phyloP scores from a whole-genome alignment of 495 filamentous ascomycete species.

The Penicillium argentinense region DNA sequence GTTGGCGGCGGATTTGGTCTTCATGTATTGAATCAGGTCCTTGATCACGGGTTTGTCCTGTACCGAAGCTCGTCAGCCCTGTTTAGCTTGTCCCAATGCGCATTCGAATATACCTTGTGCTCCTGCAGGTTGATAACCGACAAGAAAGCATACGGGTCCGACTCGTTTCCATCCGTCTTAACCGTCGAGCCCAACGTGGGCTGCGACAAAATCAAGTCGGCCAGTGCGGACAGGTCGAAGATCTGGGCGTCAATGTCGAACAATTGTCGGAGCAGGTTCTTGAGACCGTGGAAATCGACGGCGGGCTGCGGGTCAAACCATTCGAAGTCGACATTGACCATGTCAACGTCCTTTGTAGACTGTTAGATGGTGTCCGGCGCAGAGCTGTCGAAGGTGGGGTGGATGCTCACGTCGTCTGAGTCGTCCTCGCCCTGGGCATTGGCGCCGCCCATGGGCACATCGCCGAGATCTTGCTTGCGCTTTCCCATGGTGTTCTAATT shows the following conservation, averaged over 20 bases:
- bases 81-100: background rate
- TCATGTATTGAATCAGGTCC: slow-evolving; percentile 69
- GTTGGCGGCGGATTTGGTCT: slow-evolving; percentile 54
- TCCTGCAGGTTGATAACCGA: slow-evolving; percentile 83
- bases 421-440: slow-evolving; percentile 33
- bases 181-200: slow-evolving; percentile 88
- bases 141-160: slow-evolving; percentile 92
- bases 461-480: slow-evolving; percentile 48
- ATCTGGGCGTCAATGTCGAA: slow-evolving; percentile 83
- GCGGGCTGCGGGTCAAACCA: slow-evolving; percentile 93
- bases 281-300: slow-evolving; percentile 93
- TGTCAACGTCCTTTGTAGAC: slow-evolving; percentile 68
- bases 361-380: slow-evolving; percentile 3
- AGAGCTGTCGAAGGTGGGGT: background rate
- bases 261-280: slow-evolving; percentile 87
- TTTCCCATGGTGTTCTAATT: slow-evolving; percentile 46
- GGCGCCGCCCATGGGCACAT: slow-evolving; percentile 45
- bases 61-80: slow-evolving; percentile 4
- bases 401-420: slow-evolving; percentile 42
- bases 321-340: slow-evolving; percentile 96
- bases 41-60: slow-evolving; percentile 68
- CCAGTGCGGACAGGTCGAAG: slow-evolving; percentile 81
- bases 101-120: slow-evolving; percentile 54
- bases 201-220: slow-evolving; percentile 87
- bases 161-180: slow-evolving; percentile 91